Evolutionary conservation across 2,329 filamentous ascomycete species (phyloP).

Genomic region (Orbilia oligospora): DNA sequence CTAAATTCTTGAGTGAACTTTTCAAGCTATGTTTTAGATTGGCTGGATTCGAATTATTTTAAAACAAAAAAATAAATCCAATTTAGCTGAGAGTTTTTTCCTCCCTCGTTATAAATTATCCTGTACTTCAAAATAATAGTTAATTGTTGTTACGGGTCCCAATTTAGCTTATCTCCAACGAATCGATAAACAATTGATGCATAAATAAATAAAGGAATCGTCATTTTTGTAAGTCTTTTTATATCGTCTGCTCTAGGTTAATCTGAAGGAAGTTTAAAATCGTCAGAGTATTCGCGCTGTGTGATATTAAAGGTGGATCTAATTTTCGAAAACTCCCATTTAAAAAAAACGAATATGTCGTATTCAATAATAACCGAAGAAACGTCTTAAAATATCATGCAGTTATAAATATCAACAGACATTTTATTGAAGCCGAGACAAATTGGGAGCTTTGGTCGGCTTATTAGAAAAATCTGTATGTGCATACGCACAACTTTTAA

Average conservation of each 20-base stretch:
- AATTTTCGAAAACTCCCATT: conserved; percentile 60
- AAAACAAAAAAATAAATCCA: conserved; percentile 18
- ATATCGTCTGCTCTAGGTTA: conserved; percentile 60
- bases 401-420: conserved; percentile 38
- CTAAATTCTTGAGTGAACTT: conserved; percentile 8
- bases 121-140: conserved; percentile 25
- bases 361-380: conserved; percentile 59
- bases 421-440: conserved; percentile 61
- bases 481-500: conserved; percentile 29
- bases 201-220: conserved; percentile 64
- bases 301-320: background rate
- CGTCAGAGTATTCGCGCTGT: background rate
- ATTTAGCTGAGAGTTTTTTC: conserved; percentile 18
- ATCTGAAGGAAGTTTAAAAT: conserved; percentile 16
- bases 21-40: background rate
- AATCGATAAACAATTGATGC: conserved; percentile 64
- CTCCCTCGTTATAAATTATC: too few relatives aligned
- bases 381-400: conserved; percentile 42
- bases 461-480: conserved; percentile 6
- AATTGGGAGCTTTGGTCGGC: conserved; percentile 62
- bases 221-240: conserved; percentile 57
- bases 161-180: conserved; percentile 47
- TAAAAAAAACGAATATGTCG: conserved; percentile 64
- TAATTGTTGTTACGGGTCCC: conserved; percentile 32
- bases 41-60: conserved; percentile 6